Percentiles rank a stretch among this genome's conserved stretches.
phyloP scores from a whole-genome alignment of 441 rosid species.

The Adansonia rubrostipa region DNA sequence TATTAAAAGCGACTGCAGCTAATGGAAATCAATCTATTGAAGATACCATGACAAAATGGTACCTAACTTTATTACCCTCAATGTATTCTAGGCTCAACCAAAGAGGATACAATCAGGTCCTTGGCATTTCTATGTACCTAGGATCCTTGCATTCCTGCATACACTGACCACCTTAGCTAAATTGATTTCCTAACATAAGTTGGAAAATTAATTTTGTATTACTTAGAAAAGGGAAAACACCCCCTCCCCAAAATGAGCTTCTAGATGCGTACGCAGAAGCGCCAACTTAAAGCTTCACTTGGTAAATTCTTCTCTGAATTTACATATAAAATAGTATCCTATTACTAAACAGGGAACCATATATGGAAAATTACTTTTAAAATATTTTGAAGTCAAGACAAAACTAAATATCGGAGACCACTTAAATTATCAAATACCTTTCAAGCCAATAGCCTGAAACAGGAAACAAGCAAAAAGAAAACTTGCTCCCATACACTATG shows the following conservation, averaged over 20 bases:
- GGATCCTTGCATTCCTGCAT: neutral
- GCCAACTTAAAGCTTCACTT: slow-evolving; percentile 1
- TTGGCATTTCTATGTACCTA: neutral
- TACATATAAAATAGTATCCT: neutral
- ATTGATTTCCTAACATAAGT: neutral
- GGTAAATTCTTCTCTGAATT: neutral
- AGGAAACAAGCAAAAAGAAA: neutral
- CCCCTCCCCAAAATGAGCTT: neutral
- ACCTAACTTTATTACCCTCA: neutral
- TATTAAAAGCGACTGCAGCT: no score
- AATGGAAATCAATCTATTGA: no score
- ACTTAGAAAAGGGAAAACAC: neutral
- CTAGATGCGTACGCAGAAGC: neutral
- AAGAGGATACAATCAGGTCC: neutral
- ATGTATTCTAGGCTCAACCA: neutral
- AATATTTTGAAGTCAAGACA: neutral
- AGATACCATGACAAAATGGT: neutral
- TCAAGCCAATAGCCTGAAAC: neutral
- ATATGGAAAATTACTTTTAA: neutral
- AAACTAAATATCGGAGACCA: neutral
- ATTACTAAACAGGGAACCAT: neutral
- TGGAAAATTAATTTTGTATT: neutral
- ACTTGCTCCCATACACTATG: neutral
- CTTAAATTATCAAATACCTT: neutral
- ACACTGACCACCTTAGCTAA: neutral